Percentiles rank a stretch among this genome's conserved stretches.
Conservation (phyloP, 768 basidiomycete genomes). For the Rhizopogon salebrosus region DNA sequence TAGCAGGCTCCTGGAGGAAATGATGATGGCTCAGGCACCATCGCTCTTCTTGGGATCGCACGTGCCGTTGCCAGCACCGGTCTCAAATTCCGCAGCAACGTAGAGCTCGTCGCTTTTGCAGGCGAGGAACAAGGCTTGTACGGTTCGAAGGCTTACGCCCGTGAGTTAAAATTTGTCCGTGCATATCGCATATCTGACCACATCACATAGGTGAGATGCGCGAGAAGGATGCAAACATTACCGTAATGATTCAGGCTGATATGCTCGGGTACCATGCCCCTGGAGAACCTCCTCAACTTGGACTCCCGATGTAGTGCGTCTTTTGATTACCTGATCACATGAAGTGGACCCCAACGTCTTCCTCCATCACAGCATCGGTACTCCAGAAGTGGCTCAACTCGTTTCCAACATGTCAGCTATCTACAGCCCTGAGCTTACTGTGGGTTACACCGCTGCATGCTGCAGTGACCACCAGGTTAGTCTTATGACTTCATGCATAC, state of each 20-base stretch:
- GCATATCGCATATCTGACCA: neutral
- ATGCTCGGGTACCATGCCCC: slow-evolving; percentile 85
- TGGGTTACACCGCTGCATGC: slow-evolving; percentile 73
- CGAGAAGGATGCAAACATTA: slow-evolving; percentile 54
- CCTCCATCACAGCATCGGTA: slow-evolving; percentile 56
- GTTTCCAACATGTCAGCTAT: slow-evolving; percentile 70
- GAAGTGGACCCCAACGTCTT: neutral
- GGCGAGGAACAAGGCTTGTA: slow-evolving; percentile 89
- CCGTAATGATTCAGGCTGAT: slow-evolving; percentile 86
- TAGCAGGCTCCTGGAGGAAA: slow-evolving; percentile 45
- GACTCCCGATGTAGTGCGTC: slow-evolving; percentile 64
- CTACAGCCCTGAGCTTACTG: slow-evolving; percentile 74
- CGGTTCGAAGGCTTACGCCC: slow-evolving; percentile 75
- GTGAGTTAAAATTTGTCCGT: slow-evolving; percentile 38
- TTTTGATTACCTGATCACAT: neutral
- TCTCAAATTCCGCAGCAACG: slow-evolving; percentile 67
- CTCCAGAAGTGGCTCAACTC: slow-evolving; percentile 69
- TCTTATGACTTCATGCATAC: neutral
- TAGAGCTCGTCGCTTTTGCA: slow-evolving; percentile 79
- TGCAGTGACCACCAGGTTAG: slow-evolving; percentile 87
- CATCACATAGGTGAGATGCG: slow-evolving; percentile 49
- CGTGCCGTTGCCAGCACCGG: slow-evolving; percentile 62
- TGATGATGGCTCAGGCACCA: slow-evolving; percentile 61
- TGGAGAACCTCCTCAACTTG: slow-evolving; percentile 78
- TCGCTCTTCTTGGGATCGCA: slow-evolving; percentile 76